Evolutionary conservation across 2,329 filamentous ascomycete species (phyloP), one percentile per base, ranked within the genome.

Genomic region (Paraphoma chrysanthemicola): DNA sequence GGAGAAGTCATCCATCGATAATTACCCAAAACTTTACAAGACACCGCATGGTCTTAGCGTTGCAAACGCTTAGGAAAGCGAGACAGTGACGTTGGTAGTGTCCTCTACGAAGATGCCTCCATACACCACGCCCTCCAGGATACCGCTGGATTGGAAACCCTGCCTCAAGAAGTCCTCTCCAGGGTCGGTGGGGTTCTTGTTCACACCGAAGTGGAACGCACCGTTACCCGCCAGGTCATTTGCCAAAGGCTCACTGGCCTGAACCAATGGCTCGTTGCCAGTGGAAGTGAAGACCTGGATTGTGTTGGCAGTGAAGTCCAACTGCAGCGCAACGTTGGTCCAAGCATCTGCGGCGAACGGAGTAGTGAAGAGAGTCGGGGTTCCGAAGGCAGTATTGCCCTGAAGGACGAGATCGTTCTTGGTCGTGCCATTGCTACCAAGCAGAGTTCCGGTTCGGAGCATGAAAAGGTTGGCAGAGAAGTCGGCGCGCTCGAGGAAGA

Each of bases 141-240:
- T 65, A 1, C 57, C 59, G 33, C 28, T 44, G 29, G 53, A 54
- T 44, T 65, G 62, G 42, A 63, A 57, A 6, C 62, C 62, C 4
- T 38, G n/a, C 28, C 59, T 48, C 28, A 63, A 44, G 14, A 50
- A 23, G 38, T 65, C 62, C 5, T 28, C 54, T 28, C 62, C 62
- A 2, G 62, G 59, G 38, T 60, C 43, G 9, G 45, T 59, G 7
- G 62, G 62, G 43, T 64, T 64, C 53, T 64, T 64, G 43, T 62
- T 62, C 11, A 60, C 28, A 10, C 62, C 62, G 51, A 64, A 62
- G 38, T 64, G 62, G 17, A 62, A 48, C 6, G 42, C 43, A 10
- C 62, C 62, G 44, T 64, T 64, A 6, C 62, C 62, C 14, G 46
- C 49, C 6, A 64, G 54, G 42, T 64, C 62, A 42, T 64, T 64